Evolutionary conservation across 2,329 filamentous ascomycete genomes (phyloP).

Genomic region (Geosmithia putterillii): DNA sequence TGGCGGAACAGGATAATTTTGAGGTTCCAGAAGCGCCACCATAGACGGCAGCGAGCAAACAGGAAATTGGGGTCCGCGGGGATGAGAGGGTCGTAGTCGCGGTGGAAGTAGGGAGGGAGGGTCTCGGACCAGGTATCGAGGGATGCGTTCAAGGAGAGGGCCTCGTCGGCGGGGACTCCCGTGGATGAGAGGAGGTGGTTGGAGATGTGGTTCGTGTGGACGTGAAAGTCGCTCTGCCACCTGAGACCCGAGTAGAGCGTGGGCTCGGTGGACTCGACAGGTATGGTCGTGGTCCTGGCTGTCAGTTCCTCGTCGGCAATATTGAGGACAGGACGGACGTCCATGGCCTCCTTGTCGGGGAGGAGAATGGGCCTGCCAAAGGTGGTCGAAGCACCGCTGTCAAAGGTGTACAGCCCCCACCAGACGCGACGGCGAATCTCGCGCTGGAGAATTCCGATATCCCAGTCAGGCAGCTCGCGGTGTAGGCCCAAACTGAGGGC

Average conservation of each 20-base stretch:
- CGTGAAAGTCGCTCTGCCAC: conserved; percentile 14
- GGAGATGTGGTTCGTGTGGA: conserved; percentile 17
- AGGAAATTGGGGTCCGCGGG: conserved; percentile 9
- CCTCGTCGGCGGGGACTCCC: conserved; percentile 12
- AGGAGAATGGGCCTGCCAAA: conserved; percentile 20
- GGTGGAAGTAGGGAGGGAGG: conserved; percentile 12
- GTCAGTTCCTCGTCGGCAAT: conserved; percentile 15
- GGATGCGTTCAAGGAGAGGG: conserved; percentile 10
- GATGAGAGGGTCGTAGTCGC: conserved; percentile 5
- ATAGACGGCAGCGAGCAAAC: conserved; percentile 13
- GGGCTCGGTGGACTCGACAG: conserved; percentile 9
- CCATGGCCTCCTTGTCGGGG: conserved; percentile 15
- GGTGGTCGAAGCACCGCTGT: conserved; percentile 31
- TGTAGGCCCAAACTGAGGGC: conserved; percentile 32
- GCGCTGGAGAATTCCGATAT: conserved; percentile 17
- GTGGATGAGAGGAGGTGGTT: conserved; percentile 13
- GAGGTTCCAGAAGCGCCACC: conserved; percentile 20
- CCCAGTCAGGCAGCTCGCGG: conserved; percentile 23
- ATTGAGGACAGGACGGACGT: conserved; percentile 14
- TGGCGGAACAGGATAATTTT: conserved; percentile 17
- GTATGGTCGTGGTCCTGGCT: conserved; percentile 9
- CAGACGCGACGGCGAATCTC: conserved; percentile 27
- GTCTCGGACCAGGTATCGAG: conserved; percentile 13
- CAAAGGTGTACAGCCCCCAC: conserved; percentile 30
- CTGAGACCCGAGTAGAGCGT: conserved; percentile 16